Evolutionary conservation across 164 flowering plant species (phyloP), one percentile per base, ranked within the genome.

Genomic region (Vitis riparia): DNA sequence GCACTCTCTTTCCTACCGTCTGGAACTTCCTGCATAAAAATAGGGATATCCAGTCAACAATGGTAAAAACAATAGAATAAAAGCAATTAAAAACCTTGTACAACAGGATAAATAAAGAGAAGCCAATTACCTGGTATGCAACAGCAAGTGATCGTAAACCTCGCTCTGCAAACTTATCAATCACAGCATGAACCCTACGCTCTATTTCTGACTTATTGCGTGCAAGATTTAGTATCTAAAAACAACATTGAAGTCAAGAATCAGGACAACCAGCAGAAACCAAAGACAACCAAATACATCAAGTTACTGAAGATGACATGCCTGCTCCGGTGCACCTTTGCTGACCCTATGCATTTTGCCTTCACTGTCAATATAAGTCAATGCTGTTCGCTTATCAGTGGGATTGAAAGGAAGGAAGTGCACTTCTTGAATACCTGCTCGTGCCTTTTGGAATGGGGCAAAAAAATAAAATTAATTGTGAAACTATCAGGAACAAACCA

Each of bases 381-480:
- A 72, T 5, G 99, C 99, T 15, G 99, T 95, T 62, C 99, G 78
- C 76, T 93, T 95, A 62, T 95, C 98, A 56, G 97, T 91, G 8
- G 99, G 99, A 71, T 95, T 95, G 70, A 95, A 95, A 8, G 99
- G 99, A 69, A 95, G 94, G 73, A 95, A 95, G 67, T 95, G 99
- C 5, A 95, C 72, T 78, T 95, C 99, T 69, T 76, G 91, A 79
- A 95, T 81, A 49, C 90, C 96, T 75, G 82, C 82, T 29, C 85
- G 82, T 8, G 85, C 85, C 82, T 80, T 30, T 37, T 37, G 44
- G 44, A 37, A 37, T 37, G 44, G 44, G 44, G 44, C 7, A 3
- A 59, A 59, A 47, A 37, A 12, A 48, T 13, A 14, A n/a, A 29
- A 11, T 48, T 12, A 51, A 66, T 6, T 17, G 44, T 0, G 7